phyloP scores from a whole-genome alignment of 169 alveolate genomes.

The Plasmodium chabaudi region DNA sequence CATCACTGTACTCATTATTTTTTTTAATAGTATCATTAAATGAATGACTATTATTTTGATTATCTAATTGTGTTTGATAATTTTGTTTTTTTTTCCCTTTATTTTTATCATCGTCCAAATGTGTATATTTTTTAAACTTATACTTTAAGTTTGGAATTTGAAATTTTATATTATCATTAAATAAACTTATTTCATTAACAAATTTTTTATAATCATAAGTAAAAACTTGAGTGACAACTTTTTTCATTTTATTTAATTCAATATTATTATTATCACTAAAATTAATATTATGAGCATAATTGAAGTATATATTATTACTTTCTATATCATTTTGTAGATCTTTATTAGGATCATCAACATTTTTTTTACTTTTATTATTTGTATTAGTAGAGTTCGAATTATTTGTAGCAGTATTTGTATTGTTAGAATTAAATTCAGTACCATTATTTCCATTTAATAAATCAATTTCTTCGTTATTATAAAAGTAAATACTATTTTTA shows the following conservation, averaged over 20 bases:
- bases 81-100: background rate
- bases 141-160: conserved; percentile 70
- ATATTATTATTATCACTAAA: conserved; percentile 28
- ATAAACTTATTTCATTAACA: conserved; percentile 27
- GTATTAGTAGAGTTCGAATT: background rate
- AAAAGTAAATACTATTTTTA: conserved; percentile 53
- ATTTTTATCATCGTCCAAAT: conserved; percentile 20
- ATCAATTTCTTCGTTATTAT: conserved; percentile 31
- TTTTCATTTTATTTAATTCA: conserved; percentile 15
- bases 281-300: conserved; percentile 55
- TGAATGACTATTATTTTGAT: background rate
- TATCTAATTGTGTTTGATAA: background rate
- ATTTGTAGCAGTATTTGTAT: background rate
- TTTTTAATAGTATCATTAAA: background rate
- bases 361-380: conserved; percentile 11
- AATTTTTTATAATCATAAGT: conserved; percentile 41
- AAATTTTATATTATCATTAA: conserved; percentile 27
- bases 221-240: conserved; percentile 48
- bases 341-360: conserved; percentile 31
- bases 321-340: conserved; percentile 23
- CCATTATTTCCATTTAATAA: background rate
- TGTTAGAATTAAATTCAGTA: background rate
- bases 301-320: conserved; percentile 35
- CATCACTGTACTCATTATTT: background rate
- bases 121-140: conserved; percentile 37